Evolutionary conservation across 257 asterid genomes (phyloP), one percentile per base, ranked within the genome.

Genomic region (Apocynum venetum): DNA sequence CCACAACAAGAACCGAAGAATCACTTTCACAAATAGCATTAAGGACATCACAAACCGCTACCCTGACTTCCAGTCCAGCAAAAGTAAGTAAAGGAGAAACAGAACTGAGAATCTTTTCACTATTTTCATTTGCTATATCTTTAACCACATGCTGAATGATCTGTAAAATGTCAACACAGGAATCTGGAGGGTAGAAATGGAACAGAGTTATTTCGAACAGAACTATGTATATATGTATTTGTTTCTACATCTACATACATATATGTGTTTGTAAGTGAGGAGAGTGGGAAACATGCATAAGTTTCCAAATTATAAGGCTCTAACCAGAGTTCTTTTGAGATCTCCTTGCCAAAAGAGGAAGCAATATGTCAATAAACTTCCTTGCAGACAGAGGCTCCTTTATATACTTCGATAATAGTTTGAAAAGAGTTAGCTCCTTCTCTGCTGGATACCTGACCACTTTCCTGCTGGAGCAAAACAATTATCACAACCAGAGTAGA

Each of bases 41-140:
- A 80, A 96, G 94, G 77, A 91, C 94, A 73, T 89, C 94, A 75
- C 97, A 95, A 70, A 95, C 87, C 55, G 94, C 84, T 44, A 78
- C 76, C 51, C 97, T 86, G 73, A 88, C 89, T 74, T 78, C 89
- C 83, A 83, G 74, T 76, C 82, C 92, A 74, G 89, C 89, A 82
- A 86, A 86, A 68, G 90, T 84, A 61, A 95, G 92, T 82, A 95
- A 89, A 41, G 97, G 91, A 84, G 92, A 85, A 52, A 93, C 76
- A 65, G 97, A 83, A 77, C 64, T 79, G 81, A 93, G 74, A 68
- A 95, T 84, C 76, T 81, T 86, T 82, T 77, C 82, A 85, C 89
- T 87, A 49, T 79, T 80, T 76, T 88, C 94, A 84, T 80, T 81
- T 76, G 86, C 94, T 61, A 87, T 81, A 78, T 87, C 82, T 46